Conservation (phyloP, 352 stramenopile genomes). For the Globisporangium radiosum region DNA sequence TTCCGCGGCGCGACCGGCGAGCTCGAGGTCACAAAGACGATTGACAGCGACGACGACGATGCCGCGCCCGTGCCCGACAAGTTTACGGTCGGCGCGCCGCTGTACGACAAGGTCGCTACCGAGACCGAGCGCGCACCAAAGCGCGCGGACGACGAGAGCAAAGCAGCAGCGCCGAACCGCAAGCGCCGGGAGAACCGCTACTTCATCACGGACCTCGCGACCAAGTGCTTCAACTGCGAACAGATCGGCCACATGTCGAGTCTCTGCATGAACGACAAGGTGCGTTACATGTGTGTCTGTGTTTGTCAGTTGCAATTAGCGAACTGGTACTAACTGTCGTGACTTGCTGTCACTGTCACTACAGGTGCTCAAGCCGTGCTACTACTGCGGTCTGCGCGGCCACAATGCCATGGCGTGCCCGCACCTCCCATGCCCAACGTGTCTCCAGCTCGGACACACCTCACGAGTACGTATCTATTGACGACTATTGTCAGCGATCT, state of each 20-base stretch:
- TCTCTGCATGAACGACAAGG: conserved; percentile 69
- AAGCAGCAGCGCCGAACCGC: conserved; percentile 19
- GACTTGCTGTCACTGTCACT: not conserved
- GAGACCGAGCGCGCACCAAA: conserved; percentile 17
- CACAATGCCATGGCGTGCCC: conserved; percentile 66
- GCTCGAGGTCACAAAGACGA: conserved; percentile 41
- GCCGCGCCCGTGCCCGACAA: conserved; percentile 17
- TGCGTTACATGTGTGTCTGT: conserved; percentile 5
- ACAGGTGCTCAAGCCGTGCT: conserved; percentile 59
- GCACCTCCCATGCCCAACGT: conserved; percentile 60
- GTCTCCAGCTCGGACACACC: conserved; percentile 64
- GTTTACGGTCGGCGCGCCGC: conserved; percentile 40
- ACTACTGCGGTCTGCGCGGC: conserved; percentile 71
- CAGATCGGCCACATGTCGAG: conserved; percentile 71
- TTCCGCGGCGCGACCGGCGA: conserved; percentile 47
- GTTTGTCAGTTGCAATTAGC: too few relatives aligned
- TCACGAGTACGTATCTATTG: conserved; percentile 23
- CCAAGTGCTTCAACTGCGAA: conserved; percentile 82
- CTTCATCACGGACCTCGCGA: conserved; percentile 75
- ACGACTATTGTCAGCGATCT: too few relatives aligned
- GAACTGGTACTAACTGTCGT: not conserved
- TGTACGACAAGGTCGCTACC: conserved; percentile 23
- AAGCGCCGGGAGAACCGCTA: conserved; percentile 66
- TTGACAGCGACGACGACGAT: conserved; percentile 19
- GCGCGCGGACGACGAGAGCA: conserved; percentile 16